Base-by-base conservation (phyloP, 129 eudicot genomes). In the Centaurea solstitialis region DNA sequence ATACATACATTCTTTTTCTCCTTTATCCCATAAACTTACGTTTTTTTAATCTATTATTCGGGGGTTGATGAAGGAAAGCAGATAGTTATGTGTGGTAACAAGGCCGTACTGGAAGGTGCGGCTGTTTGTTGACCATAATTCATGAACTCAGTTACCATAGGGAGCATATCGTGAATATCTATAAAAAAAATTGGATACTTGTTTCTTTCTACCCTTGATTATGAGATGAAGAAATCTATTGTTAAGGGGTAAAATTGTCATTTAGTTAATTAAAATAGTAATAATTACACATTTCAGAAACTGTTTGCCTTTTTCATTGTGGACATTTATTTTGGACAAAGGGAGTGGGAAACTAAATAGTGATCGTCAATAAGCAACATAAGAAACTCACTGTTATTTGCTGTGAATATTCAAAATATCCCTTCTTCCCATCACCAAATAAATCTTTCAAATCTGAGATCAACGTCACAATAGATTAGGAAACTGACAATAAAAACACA, bases 331-430 rank as follows among this genome's bases (percentile, higher is more conserved):
- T 57, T 17, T 57, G 22, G 65, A 57, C 9, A 9, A 9, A 57
- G 65, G 9, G 65, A 57, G 22, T 57, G 18, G 20, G 17, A 57
- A 57, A 57, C 65, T 50, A 28, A 37, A 35, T 28, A 45, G 1
- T 6, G 37, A 53, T 30, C 45, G 5, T 50, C 10, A 53, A 39
- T 23, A 21, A 73, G 74, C 4, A 76, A 40, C 33, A 75, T 33
- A 39, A 65, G 43, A 22, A 70, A 82, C 94, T 90, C 81, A 92
- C 99, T 0, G 89, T 90, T 85, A 85, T 85, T 84, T 91, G 89
- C 88, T 68, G 84, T 67, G 99, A 93, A 88, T 85, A 90, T 73
- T 95, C 97, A 68, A 95, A 90, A 78, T 87, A 87, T 64, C 99
- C 97, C 3, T 62, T 81, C 83, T 87, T 92, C 85, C 83, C 97